Base-by-base conservation (phyloP, 1,139 yeast genomes). In the Geotrichum australiense region DNA sequence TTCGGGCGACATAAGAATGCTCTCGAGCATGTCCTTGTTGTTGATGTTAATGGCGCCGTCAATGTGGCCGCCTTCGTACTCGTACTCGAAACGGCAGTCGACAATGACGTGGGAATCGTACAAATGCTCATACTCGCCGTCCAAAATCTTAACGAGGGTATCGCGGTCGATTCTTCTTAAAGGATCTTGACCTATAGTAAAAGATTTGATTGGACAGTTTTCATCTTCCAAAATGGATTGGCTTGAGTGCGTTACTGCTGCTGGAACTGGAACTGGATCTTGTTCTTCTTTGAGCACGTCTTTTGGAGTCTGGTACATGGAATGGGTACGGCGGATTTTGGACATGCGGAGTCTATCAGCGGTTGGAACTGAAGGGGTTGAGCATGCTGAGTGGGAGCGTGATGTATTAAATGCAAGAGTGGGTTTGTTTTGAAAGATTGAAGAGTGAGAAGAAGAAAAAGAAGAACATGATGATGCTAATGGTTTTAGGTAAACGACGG, bases 41-140 rank as follows among this genome's bases (percentile, higher is more conserved):
- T 84, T 78, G 28, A 87, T 70, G 60, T 91, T 91, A 44, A 83
- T 55, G 8, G 98, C 94, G 35, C 84, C 80, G 35, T 70, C 73
- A 38, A 91, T 85, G 62, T 93, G 98, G 22, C 98, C 98, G 20
- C 97, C 97, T 29, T 73, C 70, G 60, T 66, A 93, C 62, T 91
- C 98, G 65, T 91, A 91, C 53, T 80, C 85, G 57, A 91, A 91
- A 39, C 98, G 74, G 59, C 97, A 87, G 63, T 91, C 98, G n/a
- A 93, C 69, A 24, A 91, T 66, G 5, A 75, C 54, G 37, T 74
- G 68, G 28, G 77, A 75, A 50, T 79, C 80, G 58, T 81, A 89
- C 39, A 68, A 68, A 23, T 71, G 64, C 14, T 61, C 52, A 58
- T 72, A 74, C 14, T 69, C 59, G 33, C 87, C 83, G 47, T 72